Evolutionary conservation across 257 asterid species (phyloP), one percentile per base, ranked within the genome.

Genomic region (Nicotiana benthamiana): DNA sequence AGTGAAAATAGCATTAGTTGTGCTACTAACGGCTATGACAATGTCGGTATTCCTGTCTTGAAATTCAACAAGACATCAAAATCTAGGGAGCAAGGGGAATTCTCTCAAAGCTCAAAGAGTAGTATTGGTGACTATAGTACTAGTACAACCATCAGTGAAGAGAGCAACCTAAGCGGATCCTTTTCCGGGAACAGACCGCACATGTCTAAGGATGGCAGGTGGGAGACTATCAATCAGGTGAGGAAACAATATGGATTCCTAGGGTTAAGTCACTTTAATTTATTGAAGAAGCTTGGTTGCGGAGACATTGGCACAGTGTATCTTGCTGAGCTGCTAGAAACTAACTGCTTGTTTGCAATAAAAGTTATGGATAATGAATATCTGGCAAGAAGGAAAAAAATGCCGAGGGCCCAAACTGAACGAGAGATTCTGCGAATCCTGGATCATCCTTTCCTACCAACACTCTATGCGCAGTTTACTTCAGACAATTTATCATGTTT

Each of bases 91-190:
- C 91, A 91, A 84, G 95, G 90, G 72, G 94, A 91, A 72, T 87
- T 94, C 78, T 90, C 93, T 9, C 98, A 89, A 67, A 93, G 98
- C 86, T 91, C 98, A 54, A 88, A 91, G 90, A 93, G 98, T 89
- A 93, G 97, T 82, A 85, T 90, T 52, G 95, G 96, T 75, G 98
- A 89, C 72, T 89, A 90, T 75, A 93, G 98, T 34, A 92, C 92
- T 77, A 93, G 92, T 90, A 93, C 95, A 11, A 92, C 96, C 60
- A 86, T 88, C 79, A 91, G 97, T 80, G 98, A 89, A 5, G 98
- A 91, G 75, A 95, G 98, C 90, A 92, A 90, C 89, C 81, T 87
- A 83, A 95, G 95, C 11, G 90, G 95, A 76, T 87, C 90, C 5
- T 86, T 88, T 79, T 91, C 86, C 75, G 84, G 90, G 20, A 91